Evolutionary conservation across 805 yeast genomes (phyloP).

Genomic region (Osmozyma mogii): DNA sequence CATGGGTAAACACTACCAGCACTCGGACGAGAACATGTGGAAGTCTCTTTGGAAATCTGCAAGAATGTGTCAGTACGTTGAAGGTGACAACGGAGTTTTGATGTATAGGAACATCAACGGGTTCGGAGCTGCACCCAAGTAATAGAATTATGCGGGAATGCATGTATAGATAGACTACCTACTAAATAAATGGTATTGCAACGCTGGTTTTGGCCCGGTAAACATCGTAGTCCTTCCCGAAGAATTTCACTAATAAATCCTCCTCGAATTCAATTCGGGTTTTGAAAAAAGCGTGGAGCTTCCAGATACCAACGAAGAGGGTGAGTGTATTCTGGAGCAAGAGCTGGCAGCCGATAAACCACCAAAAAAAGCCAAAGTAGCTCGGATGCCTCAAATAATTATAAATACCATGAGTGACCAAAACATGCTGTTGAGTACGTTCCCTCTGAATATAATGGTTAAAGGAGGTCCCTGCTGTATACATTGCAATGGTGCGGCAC

Average conservation of each 20-base stretch:
- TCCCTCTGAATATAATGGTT: slow-evolving; percentile 65
- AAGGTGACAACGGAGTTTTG: slow-evolving; percentile 50
- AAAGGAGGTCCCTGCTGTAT: slow-evolving; percentile 78
- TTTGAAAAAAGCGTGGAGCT: slow-evolving; percentile 63
- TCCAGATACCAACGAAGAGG: slow-evolving; percentile 41
- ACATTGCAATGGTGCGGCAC: slow-evolving; percentile 72
- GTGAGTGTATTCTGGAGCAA: slow-evolving; percentile 61
- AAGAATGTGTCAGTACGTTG: slow-evolving; percentile 65
- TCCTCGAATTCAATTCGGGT: slow-evolving; percentile 71
- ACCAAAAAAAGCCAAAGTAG: slow-evolving; percentile 84
- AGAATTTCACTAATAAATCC: slow-evolving; percentile 50
- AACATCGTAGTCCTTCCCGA: slow-evolving; percentile 53
- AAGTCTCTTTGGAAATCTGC: slow-evolving; percentile 53
- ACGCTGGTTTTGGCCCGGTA: slow-evolving; percentile 47
- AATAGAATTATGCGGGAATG: too few relatives aligned
- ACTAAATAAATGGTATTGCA: slow-evolving; percentile 53
- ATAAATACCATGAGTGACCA: slow-evolving; percentile 75
- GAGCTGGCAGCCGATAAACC: slow-evolving; percentile 86
- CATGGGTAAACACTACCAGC: slow-evolving; percentile 74
- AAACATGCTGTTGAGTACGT: slow-evolving; percentile 43
- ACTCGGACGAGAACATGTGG: slow-evolving; percentile 69
- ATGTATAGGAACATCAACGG: slow-evolving; percentile 73
- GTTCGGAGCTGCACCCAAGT: slow-evolving; percentile 13
- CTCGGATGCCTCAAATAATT: slow-evolving; percentile 72
- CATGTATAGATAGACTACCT: too few relatives aligned